A percentile compares a stretch with the other conserved stretches of the same genome.
Evolutionary conservation across 768 basidiomycete genomes (phyloP).

Genomic region (Boletus patriciae): DNA sequence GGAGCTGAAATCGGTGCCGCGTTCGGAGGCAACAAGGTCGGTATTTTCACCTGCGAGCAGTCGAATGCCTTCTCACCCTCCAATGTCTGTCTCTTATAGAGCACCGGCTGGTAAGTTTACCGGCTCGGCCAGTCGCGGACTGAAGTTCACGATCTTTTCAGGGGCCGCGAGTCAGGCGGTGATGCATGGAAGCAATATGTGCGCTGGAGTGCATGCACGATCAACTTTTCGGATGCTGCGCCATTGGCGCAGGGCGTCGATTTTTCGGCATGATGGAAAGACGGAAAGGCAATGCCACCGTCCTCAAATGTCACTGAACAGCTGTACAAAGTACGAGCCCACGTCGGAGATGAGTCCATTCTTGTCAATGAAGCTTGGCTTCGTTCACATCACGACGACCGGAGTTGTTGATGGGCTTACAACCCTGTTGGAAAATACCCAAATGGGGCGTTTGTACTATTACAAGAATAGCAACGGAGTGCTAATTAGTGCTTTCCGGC

Average conservation of each 20-base stretch:
- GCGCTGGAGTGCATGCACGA: slow-evolving; percentile 87
- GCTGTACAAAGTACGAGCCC: slow-evolving; percentile 7
- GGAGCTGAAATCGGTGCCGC: slow-evolving; percentile 81
- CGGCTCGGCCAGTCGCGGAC: slow-evolving; percentile 11
- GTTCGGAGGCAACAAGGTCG: slow-evolving; percentile 92
- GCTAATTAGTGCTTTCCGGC: slow-evolving; percentile 15
- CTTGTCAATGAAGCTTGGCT: slow-evolving; percentile 19
- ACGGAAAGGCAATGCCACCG: slow-evolving; percentile 10
- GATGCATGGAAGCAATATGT: slow-evolving; percentile 99
- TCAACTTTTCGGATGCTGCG: slow-evolving; percentile 89
- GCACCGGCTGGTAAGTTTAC: slow-evolving; percentile 72
- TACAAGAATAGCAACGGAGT: slow-evolving; percentile 25
- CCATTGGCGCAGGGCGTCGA: slow-evolving; percentile 93
- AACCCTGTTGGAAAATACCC: slow-evolving; percentile 9
- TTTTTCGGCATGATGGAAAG: slow-evolving; percentile 53
- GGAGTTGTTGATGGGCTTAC: slow-evolving; percentile 12
- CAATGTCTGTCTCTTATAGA: slow-evolving; percentile 43
- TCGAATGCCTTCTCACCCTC: slow-evolving; percentile 14
- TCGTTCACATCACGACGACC: slow-evolving; percentile 29
- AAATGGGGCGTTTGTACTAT: slow-evolving; percentile 13
- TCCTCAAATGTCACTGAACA: not conserved
- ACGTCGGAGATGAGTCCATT: slow-evolving; percentile 10
- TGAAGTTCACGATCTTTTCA: slow-evolving; percentile 32
- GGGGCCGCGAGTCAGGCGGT: slow-evolving; percentile 96
- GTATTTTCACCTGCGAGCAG: slow-evolving; percentile 15